These are phyloP conservation scores for Botryotinia narcissicola DNA, from an alignment of 2,329 filamentous ascomycete species.

Conservation along the genomic window DNA sequence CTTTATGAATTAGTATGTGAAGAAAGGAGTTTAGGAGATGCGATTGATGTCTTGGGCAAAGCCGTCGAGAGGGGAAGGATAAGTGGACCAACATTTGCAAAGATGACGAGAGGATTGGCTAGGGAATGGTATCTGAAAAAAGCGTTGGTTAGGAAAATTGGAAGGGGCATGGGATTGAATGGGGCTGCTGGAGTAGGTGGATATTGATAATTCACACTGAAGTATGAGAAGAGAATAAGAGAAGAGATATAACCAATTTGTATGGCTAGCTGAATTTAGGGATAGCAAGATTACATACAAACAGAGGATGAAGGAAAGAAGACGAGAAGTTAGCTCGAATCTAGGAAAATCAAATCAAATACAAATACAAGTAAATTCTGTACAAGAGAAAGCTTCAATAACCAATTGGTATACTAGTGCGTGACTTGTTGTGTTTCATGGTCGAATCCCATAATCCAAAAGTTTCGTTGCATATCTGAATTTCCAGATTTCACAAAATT, in stretches of 20 bases:
- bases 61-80: constrained; percentile 73
- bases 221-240: background rate
- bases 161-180: constrained; percentile 67
- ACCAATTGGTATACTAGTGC: background rate
- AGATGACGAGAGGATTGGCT: constrained; percentile 70
- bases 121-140: constrained; percentile 84
- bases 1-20: constrained; percentile 87
- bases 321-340: background rate
- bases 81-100: constrained; percentile 70
- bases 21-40: constrained; percentile 81
- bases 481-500: background rate
- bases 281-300: background rate
- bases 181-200: constrained; percentile 22
- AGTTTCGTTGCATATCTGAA: background rate
- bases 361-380: background rate
- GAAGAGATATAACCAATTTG: background rate
- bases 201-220: constrained; percentile 7
- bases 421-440: background rate
- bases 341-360: background rate
- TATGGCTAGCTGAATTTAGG: background rate
- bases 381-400: background rate
- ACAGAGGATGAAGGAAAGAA: background rate
- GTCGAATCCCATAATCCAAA: background rate
- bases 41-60: constrained; percentile 76
- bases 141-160: constrained; percentile 75